Conservation (phyloP, 768 basidiomycete genomes). For the Podaxis carcinomalis region DNA sequence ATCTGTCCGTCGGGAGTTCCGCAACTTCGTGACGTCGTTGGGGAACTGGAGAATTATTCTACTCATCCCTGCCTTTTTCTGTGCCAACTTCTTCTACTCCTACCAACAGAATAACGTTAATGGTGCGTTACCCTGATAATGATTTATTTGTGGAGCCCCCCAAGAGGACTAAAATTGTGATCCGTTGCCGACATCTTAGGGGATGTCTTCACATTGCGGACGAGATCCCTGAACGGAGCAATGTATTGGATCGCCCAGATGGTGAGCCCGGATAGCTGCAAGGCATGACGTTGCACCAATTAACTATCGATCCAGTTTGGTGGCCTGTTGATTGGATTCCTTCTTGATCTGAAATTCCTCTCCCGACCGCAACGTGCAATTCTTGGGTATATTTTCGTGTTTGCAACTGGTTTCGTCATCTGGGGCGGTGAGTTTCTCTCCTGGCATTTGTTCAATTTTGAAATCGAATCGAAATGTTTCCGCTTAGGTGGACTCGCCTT, state of each 20-base stretch:
- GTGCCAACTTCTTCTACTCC: conserved; percentile 28
- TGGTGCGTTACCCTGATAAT: conserved; percentile 11
- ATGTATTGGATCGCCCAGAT: conserved; percentile 28
- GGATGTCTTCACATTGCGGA: conserved; percentile 22
- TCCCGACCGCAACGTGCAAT: conserved; percentile 24
- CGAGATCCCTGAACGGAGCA: conserved; percentile 25
- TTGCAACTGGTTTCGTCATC: conserved; percentile 22
- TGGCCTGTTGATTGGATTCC: conserved; percentile 21
- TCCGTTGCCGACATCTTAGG: conserved; percentile 12
- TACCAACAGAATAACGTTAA: conserved; percentile 26
- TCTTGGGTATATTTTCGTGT: conserved; percentile 20
- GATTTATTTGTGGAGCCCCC: neutral
- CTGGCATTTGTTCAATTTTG: neutral
- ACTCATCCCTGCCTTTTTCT: conserved; percentile 26
- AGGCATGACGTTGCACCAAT: neutral
- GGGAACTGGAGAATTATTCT: conserved; percentile 24
- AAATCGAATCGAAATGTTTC: neutral
- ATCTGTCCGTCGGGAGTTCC: conserved; percentile 18
- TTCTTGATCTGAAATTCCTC: conserved; percentile 24
- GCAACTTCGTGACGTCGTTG: conserved; percentile 17
- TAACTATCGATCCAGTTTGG: conserved; percentile 15
- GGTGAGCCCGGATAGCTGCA: conserved; percentile 11
- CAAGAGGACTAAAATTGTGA: neutral
- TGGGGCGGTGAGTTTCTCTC: conserved; percentile 20
- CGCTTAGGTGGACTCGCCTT: conserved; percentile 22